phyloP scores from a whole-genome alignment of 352 stramenopile species.

The Pythium biforme region DNA sequence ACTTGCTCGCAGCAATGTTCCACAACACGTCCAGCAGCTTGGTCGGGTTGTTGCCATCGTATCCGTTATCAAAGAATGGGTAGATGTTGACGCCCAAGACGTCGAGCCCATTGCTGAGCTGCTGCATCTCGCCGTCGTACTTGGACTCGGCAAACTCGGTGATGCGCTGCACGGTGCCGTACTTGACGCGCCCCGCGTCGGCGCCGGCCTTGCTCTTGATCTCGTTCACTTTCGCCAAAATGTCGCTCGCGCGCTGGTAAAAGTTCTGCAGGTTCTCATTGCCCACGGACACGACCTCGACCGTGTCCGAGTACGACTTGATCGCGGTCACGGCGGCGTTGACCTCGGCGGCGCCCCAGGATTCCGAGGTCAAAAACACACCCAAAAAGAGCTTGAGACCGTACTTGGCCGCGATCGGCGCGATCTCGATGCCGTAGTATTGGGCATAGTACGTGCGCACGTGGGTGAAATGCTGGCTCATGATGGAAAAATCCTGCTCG shows the following conservation, averaged over 20 bases:
- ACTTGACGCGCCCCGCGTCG: conserved; percentile 39
- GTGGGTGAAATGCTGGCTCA: conserved; percentile 44
- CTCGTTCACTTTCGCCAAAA: conserved; percentile 33
- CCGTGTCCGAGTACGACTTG: conserved; percentile 40
- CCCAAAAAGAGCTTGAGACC: conserved; percentile 56
- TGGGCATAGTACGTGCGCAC: conserved; percentile 65
- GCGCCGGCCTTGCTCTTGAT: conserved; percentile 29
- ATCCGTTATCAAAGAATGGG: conserved; percentile 40
- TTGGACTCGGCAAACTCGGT: conserved; percentile 8
- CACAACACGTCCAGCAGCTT: conserved; percentile 28
- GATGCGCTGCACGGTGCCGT: conserved; percentile 44
- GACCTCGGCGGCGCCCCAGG: conserved; percentile 44
- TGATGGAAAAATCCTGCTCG: conserved; percentile 45
- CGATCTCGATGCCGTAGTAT: conserved; percentile 46
- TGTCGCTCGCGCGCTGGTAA: conserved; percentile 16
- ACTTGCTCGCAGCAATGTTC: conserved; percentile 26
- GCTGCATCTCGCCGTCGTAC: conserved; percentile 21
- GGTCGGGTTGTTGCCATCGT: conserved; percentile 24
- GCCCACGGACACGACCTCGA: conserved; percentile 51
- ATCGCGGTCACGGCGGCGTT: conserved; percentile 41
- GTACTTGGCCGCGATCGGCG: conserved; percentile 44
- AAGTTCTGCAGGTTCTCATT: conserved; percentile 35
- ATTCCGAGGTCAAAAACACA: conserved; percentile 49
- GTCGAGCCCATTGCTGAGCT: conserved; percentile 21
- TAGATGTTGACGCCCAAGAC: conserved; percentile 41